Evolutionary conservation across 139 green algal genomes (phyloP), one percentile per base, ranked within the genome.

Genomic region (Picochlorum sp.): DNA sequence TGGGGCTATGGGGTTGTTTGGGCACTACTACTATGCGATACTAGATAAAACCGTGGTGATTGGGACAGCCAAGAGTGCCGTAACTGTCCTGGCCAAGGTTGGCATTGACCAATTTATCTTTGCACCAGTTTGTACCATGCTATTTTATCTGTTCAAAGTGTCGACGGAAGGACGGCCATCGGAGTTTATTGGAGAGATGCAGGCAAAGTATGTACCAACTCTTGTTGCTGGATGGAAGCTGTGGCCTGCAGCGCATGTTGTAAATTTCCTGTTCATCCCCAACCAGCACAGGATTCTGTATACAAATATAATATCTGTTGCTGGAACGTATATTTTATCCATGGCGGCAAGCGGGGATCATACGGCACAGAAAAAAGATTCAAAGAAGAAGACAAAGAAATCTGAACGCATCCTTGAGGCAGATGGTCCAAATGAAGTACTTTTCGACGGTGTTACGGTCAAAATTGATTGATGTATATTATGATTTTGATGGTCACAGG

Each of bases 41-140:
- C 59, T 77, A 18, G 71, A 77, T 24, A 63, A 69, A 55, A 45
- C 45, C 5, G 69, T 85, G 23, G 57, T 60, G 38, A 66, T 75
- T 2, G 23, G 75, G 6, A 56, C 71, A 9, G 62, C 76, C 6
- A 79, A 70, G 16, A 70, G 57, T 26, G 56, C 44, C 5, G 47
- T 31, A 23, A 69, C 80, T 2, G 66, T 86, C 8, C 41, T 77
- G 3, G 38, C 63, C 16, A 86, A 86, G 62, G 67, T 81, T 5
- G 69, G 65, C 13, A 71, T 79, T n/a, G 80, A 86, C 58, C 80
- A 86, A 63, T 54, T 85, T 30, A 13, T 84, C 15, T 84, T 73
- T 62, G 70, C 80, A 0, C 80, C 80, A 18, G 18, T 77, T 7
- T 82, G 77, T 66, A 84, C 80, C 18, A 50, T 56, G 38, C 45